These are phyloP conservation scores for Boletus reticulatus DNA, from an alignment of 768 basidiomycete species.

Conservation along the genomic window DNA sequence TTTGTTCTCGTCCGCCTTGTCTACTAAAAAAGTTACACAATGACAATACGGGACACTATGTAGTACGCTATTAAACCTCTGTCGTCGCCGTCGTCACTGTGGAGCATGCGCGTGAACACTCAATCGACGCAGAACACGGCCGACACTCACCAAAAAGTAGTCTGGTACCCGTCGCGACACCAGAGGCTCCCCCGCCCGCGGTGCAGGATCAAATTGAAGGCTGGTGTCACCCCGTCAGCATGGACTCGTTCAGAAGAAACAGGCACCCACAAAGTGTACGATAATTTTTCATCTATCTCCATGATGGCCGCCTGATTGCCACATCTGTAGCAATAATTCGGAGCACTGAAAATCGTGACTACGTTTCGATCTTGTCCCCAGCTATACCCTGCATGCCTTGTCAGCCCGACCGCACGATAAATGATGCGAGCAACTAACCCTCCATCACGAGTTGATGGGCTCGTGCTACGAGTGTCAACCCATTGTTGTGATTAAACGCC, in stretches of 20 bases:
- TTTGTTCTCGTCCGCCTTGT: slow-evolving; percentile 18
- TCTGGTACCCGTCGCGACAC: slow-evolving; percentile 94
- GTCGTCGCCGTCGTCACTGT: slow-evolving; percentile 22
- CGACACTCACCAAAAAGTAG: slow-evolving; percentile 78
- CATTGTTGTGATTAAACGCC: slow-evolving; percentile 99
- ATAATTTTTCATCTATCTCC: slow-evolving; percentile 99
- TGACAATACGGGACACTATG: slow-evolving; percentile 7
- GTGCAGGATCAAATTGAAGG: slow-evolving; percentile 99
- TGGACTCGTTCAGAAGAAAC: neutral
- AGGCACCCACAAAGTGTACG: slow-evolving; percentile 80
- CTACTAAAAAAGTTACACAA: slow-evolving; percentile 22
- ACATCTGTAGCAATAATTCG: slow-evolving; percentile 99
- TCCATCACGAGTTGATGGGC: slow-evolving; percentile 98
- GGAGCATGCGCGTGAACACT: neutral
- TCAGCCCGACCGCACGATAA: slow-evolving; percentile 5
- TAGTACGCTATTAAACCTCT: slow-evolving; percentile 24
- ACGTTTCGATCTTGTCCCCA: slow-evolving; percentile 99
- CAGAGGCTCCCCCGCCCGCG: slow-evolving; percentile 96
- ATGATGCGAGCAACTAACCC: slow-evolving; percentile 48
- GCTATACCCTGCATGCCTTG: slow-evolving; percentile 62
- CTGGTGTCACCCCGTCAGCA: slow-evolving; percentile 39
- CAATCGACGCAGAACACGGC: slow-evolving; percentile 37
- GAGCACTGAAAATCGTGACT: slow-evolving; percentile 99
- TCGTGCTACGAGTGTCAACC: slow-evolving; percentile 90
- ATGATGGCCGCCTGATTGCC: slow-evolving; percentile 99